Conservation (phyloP, 2,329 filamentous ascomycete species). For the Harringtonia aguacate region DNA sequence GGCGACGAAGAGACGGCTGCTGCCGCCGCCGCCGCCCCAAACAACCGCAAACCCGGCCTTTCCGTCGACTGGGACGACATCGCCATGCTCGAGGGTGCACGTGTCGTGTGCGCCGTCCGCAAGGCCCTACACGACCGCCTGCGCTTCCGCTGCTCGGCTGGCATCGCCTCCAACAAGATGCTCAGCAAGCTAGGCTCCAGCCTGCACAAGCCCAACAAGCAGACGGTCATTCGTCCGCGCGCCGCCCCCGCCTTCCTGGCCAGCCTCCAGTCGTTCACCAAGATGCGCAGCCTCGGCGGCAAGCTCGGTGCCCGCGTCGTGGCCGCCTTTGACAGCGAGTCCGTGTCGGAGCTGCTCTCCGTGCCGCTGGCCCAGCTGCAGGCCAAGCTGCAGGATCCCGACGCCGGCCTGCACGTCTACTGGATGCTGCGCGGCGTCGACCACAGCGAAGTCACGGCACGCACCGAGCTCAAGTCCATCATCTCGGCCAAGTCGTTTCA, state of each 20-base stretch:
- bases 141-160: constrained; percentile 85
- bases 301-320: constrained; percentile 85
- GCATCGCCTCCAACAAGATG: constrained; percentile 83
- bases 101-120: constrained; percentile 73
- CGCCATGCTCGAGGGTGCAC: constrained; percentile 73
- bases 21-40: too few relatives aligned
- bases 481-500: constrained; percentile 91
- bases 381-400: constrained; percentile 65
- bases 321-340: constrained; percentile 70
- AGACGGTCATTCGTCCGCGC: constrained; percentile 85
- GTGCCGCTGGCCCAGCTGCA: constrained; percentile 68
- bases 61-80: constrained; percentile 97
- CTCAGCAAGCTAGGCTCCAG: constrained; percentile 86
- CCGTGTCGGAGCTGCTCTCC: constrained; percentile 62
- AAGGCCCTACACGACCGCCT: constrained; percentile 56
- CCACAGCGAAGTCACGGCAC: constrained; percentile 74
- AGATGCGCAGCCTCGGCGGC: constrained; percentile 88
- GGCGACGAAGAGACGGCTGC: too few relatives aligned
- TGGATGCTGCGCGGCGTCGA: constrained; percentile 79
- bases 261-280: constrained; percentile 87
- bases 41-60: constrained; percentile 38
- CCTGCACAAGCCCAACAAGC: constrained; percentile 86
- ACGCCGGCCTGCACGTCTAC: constrained; percentile 73
- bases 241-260: constrained; percentile 70
- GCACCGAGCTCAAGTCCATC: constrained; percentile 96